Evolutionary conservation across 345 rosid genomes (phyloP), one percentile per base, ranked within the genome.

Genomic region (Triadica sebifera): DNA sequence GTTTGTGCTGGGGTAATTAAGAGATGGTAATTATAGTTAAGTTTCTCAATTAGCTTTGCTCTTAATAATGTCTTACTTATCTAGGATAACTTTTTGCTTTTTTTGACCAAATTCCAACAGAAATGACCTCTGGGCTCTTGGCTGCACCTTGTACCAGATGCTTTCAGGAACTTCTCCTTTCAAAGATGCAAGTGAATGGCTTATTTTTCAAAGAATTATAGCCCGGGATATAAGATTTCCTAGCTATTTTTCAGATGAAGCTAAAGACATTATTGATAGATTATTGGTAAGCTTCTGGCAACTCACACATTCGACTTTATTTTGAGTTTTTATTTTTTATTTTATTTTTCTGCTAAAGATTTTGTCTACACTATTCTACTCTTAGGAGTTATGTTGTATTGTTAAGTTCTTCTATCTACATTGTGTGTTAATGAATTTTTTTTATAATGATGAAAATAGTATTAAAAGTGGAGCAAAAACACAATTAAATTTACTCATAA

Each of bases 131-230:
- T 95, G 98, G 99, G 99, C 99, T 38, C 92, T 95, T 19, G 99
- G 99, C 86, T 95, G 99, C 88, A 95, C 94, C 38, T 85, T 95
- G 81, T 95, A 89, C 94, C 99, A 95, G 91, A 93, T 95, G 98
- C 99, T 95, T 88, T 93, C 97, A 50, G 99, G 99, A 84, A 86
- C 93, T 74, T 93, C 99, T 76, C 98, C 99, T 65, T 95, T 95
- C 83, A 95, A 90, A 79, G 99, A 93, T 86, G 84, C 98, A 43
- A 95, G 99, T 81, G 99, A 95, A 87, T 91, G 99, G 97, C 92
- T 93, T 65, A 95, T 92, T 72, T 95, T 95, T 84, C 98, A 93
- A 85, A 88, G 91, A 83, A 93, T 95, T 75, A 90, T 93, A 58
- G 99, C 98, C 16, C 84, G 98, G 82, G 99, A 95, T 73, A 81